Evolutionary conservation across 331 rosid species (phyloP), one percentile per base, ranked within the genome.

Genomic region (Quercus tomentella): DNA sequence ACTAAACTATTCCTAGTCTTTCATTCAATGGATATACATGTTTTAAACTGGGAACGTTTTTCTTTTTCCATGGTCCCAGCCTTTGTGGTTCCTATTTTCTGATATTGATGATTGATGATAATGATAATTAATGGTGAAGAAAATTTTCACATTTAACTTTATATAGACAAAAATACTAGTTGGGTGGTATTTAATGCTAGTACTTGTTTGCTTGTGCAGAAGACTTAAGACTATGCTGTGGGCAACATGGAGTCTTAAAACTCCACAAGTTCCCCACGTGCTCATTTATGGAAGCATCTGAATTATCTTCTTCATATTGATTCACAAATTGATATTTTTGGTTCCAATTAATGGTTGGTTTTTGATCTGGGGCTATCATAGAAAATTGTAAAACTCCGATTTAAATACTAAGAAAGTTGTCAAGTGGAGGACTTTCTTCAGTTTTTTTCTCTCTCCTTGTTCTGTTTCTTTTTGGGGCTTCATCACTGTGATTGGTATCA

Each of bases 131-230:
- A 45, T 31, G 72, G 12, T 56, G 14, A 28, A 33, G 21, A 33
- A 55, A 74, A 28, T 2, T 12, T 33, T 45, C 12, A 11, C 12
- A 12, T n/a, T 49, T 11, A 49, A 45, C 25, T 12, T 49, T 58
- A 66, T 17, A 31, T 9, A 11, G 7, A n/a, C 26, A 21, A 9
- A 56, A 51, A 66, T 22, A 23, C 67, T 65, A 33, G 57, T 72
- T 70, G 78, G 49, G 16, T 31, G 5, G 55, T 28, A 23, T 70
- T 70, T 72, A 61, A 68, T 60, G 31, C 54, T 70, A 49, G 22
- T 56, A 55, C 66, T 84, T 66, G 80, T 78, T 65, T 81, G 58
- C 62, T 67, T 75, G 56, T 21, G 49, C 84, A 80, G 82, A 77
- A 80, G 76, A 62, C 79, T 43, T 21, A 45, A 72, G 81, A 15